Evolutionary conservation across 805 yeast species (phyloP).

Genomic region (Sungouiella thailandica): DNA sequence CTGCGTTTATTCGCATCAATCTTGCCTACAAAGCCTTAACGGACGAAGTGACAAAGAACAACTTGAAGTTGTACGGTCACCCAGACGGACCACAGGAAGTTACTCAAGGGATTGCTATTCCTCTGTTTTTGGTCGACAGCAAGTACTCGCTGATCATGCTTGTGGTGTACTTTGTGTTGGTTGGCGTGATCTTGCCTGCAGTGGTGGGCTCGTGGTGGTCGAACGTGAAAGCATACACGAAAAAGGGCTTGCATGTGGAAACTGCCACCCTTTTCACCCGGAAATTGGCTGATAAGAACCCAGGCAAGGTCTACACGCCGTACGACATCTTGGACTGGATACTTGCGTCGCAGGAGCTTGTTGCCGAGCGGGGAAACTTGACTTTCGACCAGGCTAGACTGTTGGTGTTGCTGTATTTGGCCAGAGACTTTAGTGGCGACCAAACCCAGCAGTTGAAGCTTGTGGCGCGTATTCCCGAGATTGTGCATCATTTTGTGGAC

Average conservation of each 20-base stretch:
- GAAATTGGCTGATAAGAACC: constrained; percentile 66
- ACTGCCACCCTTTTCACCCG: constrained; percentile 81
- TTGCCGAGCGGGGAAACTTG: constrained; percentile 34
- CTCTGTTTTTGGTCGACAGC: constrained; percentile 85
- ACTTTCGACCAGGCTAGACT: constrained; percentile 44
- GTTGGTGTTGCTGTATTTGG: constrained; percentile 54
- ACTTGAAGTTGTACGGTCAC: constrained; percentile 84
- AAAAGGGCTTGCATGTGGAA: constrained; percentile 72
- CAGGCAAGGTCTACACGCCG: constrained; percentile 59
- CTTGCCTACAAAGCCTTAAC: constrained; percentile 95
- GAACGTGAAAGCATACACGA: constrained; percentile 72
- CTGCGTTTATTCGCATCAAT: constrained; percentile 71
- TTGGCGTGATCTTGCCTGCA: constrained; percentile 76
- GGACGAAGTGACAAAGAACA: constrained; percentile 78
- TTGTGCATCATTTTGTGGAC: constrained; percentile 71
- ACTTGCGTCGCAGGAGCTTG: constrained; percentile 63
- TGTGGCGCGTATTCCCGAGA: constrained; percentile 57
- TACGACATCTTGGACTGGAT: constrained; percentile 56
- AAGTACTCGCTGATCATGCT: constrained; percentile 63
- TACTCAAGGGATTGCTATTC: constrained; percentile 91
- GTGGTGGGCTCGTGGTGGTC: constrained; percentile 91
- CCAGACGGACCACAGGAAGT: constrained; percentile 96
- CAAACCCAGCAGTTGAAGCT: constrained; percentile 46
- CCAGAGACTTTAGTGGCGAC: constrained; percentile 38
- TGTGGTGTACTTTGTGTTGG: constrained; percentile 56